A percentile compares a stretch with the other conserved stretches of the same genome.
Conservation (phyloP, 768 basidiomycete genomes). For the Phanerodontia chrysosporium region DNA sequence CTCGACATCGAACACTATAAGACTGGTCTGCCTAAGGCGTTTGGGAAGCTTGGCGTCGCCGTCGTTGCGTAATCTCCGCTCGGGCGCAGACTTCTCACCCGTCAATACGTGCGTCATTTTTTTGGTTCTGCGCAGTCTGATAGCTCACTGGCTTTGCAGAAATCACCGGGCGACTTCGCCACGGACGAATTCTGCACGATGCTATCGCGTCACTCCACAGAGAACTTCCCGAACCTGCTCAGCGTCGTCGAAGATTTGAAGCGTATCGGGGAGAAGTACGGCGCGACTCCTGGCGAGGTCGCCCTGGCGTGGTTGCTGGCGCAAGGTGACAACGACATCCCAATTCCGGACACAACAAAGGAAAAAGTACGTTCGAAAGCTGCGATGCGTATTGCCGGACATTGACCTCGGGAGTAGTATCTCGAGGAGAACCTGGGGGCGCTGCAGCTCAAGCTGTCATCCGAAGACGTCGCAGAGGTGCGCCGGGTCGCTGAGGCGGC, state of each 20-base stretch:
- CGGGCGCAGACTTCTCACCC: slow-evolving; percentile 45
- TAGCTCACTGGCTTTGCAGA: slow-evolving; percentile 24
- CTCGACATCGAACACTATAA: slow-evolving; percentile 34
- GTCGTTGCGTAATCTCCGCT: slow-evolving; percentile 45
- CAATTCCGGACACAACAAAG: slow-evolving; percentile 17
- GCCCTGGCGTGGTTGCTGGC: slow-evolving; percentile 30
- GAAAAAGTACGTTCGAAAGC: slow-evolving; percentile 14
- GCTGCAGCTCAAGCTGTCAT: slow-evolving; percentile 2
- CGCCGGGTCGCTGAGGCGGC: slow-evolving; percentile 16
- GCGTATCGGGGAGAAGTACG: slow-evolving; percentile 29
- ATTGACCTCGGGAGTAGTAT: slow-evolving; percentile 5
- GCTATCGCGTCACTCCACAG: slow-evolving; percentile 21
- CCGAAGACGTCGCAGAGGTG: slow-evolving; percentile 5
- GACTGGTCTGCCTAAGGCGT: slow-evolving; percentile 29
- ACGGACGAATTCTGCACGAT: slow-evolving; percentile 23
- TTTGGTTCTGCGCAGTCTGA: slow-evolving; percentile 16
- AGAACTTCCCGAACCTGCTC: slow-evolving; percentile 44
- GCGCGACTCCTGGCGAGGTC: slow-evolving; percentile 30
- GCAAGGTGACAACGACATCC: slow-evolving; percentile 25
- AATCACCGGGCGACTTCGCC: slow-evolving; percentile 9
- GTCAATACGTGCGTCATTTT: slow-evolving; percentile 33
- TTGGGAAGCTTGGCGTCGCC: slow-evolving; percentile 37
- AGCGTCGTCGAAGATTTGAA: slow-evolving; percentile 30
- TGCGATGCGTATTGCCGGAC: no score
- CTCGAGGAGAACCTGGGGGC: slow-evolving; percentile 13